A percentile compares a stretch with the other conserved stretches of the same genome.
phyloP scores from a whole-genome alignment of 2,329 filamentous ascomycete genomes.

The Alternaria sp. region DNA sequence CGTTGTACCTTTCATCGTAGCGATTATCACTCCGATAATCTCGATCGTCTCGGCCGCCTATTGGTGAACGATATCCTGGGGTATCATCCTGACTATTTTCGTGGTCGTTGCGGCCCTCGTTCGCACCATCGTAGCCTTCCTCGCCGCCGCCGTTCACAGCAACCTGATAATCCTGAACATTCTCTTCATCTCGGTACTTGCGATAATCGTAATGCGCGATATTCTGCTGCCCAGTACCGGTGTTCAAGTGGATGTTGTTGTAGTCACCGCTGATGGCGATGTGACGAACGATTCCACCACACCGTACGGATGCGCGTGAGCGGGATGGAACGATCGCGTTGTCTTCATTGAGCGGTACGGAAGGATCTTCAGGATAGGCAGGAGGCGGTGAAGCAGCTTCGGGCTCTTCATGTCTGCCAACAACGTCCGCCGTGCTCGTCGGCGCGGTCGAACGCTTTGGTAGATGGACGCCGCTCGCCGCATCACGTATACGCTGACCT shows the following conservation, averaged over 20 bases:
- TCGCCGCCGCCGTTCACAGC: neutral
- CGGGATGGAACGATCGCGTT: neutral
- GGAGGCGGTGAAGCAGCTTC: neutral
- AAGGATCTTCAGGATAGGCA: rapidly evolving
- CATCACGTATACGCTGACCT: neutral
- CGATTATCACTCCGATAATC: neutral
- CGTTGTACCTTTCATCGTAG: neutral
- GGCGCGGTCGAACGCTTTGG: neutral
- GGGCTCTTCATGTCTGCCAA: no score
- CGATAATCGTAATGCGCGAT: neutral
- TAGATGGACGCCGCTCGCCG: neutral
- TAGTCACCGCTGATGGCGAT: neutral
- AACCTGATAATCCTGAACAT: neutral
- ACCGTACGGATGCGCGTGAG: neutral
- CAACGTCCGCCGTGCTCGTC: no score
- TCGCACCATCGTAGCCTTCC: neutral
- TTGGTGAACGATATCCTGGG: neutral
- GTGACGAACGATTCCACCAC: neutral
- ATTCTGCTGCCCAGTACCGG: neutral
- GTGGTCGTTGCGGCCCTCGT: neutral
- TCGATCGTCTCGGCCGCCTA: neutral
- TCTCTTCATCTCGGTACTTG: neutral
- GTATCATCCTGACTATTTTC: neutral
- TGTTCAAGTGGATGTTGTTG: neutral
- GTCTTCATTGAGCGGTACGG: no score